Percentiles rank a stretch among this genome's conserved stretches.
Evolutionary conservation across 352 stramenopile genomes (phyloP).

Genomic region (Globisporangium heterothallicum): DNA sequence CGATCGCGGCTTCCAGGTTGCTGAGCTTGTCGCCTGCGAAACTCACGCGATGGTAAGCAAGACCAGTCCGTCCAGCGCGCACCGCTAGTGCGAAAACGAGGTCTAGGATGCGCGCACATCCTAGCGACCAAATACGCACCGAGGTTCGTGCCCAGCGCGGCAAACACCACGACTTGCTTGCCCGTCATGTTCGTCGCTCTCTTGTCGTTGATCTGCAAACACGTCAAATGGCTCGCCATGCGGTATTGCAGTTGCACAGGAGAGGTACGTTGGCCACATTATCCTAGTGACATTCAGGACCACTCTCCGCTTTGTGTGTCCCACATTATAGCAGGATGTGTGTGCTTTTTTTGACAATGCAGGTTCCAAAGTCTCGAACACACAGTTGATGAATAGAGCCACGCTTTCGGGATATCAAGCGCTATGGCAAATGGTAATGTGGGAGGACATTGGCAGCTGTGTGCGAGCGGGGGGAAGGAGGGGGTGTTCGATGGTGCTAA

Average conservation of each 20-base stretch:
- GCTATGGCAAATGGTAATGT: neutral
- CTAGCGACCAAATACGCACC: slow-evolving; percentile 24
- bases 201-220: neutral
- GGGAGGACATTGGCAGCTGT: too few species aligned
- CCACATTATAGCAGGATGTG: neutral
- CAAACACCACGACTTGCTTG: slow-evolving; percentile 26
- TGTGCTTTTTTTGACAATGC: too few species aligned
- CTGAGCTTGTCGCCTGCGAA: slow-evolving; percentile 60
- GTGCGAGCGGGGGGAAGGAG: too few species aligned
- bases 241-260: too few species aligned
- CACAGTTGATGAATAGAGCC: neutral
- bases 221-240: too few species aligned
- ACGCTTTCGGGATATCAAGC: too few species aligned
- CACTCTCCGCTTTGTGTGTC: neutral
- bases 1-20: slow-evolving; percentile 62
- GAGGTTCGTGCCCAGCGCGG: slow-evolving; percentile 73
- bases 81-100: neutral
- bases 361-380: too few species aligned
- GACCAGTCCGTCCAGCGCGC: neutral
- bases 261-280: neutral
- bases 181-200: slow-evolving; percentile 2
- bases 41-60: neutral
- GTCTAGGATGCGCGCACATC: too few species aligned
- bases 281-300: neutral
- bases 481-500: too few species aligned